Evolutionary conservation across 2,329 filamentous ascomycete genomes (phyloP).

Genomic region (Juglanconis sp.): DNA sequence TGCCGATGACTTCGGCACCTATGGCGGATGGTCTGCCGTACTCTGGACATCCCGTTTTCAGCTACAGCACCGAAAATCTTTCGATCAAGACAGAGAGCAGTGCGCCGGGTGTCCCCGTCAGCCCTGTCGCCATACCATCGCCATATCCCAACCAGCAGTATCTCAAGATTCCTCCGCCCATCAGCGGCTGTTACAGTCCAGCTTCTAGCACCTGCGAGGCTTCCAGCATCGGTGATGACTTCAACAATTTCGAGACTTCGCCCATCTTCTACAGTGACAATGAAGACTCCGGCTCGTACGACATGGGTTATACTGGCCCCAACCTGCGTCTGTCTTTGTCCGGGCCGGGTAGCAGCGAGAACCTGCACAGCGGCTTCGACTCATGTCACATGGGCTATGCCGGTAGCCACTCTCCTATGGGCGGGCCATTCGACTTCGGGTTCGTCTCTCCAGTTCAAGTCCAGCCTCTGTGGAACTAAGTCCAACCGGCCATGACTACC

Average conservation of each 20-base stretch:
- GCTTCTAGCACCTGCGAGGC: constrained; percentile 55
- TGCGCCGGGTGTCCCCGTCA: constrained; percentile 45
- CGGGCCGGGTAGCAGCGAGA: constrained; percentile 27
- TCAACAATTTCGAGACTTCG: constrained; percentile 28
- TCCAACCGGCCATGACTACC: constrained; percentile 36
- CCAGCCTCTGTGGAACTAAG: constrained; percentile 60
- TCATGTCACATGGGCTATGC: constrained; percentile 30
- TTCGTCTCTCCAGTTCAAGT: constrained; percentile 63
- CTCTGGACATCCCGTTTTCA: constrained; percentile 54
- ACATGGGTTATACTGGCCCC: constrained; percentile 43
- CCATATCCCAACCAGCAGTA: constrained; percentile 55
- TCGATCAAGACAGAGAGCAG: constrained; percentile 51
- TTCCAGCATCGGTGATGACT: constrained; percentile 36
- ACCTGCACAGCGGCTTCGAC: constrained; percentile 1
- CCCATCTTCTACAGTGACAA: constrained; percentile 62
- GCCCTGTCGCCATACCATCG: constrained; percentile 55
- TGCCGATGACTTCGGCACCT: constrained; percentile 35
- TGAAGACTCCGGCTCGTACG: constrained; percentile 53
- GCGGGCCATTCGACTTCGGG: constrained; percentile 50
- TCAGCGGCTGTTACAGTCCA: constrained; percentile 59
- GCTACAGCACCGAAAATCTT: constrained; percentile 62
- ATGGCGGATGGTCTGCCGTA: constrained; percentile 42
- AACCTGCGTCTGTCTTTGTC: constrained; percentile 44
- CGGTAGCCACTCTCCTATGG: constrained; percentile 44
- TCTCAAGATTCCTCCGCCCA: constrained; percentile 61